phyloP scores from a whole-genome alignment of 306 rosid species.

The Herpetospermum pedunculosum region DNA sequence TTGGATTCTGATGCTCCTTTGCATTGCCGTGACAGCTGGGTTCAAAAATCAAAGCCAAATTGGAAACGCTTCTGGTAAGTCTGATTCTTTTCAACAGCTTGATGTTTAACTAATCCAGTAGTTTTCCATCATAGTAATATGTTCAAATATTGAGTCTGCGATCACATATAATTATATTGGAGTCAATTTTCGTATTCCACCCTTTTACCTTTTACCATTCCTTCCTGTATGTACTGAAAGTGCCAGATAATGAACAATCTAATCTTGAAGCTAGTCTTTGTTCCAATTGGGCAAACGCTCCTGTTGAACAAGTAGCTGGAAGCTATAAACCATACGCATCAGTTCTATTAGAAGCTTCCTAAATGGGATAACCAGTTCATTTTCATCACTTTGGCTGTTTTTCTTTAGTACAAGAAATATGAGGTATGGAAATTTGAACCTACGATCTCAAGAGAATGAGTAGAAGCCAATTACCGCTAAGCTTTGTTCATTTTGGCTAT shows the following conservation, averaged over 20 bases:
- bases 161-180: neutral
- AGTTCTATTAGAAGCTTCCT: neutral
- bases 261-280: neutral
- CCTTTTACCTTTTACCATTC: neutral
- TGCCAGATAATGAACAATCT: neutral
- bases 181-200: neutral
- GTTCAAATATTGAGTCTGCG: neutral
- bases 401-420: too few species aligned
- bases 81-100: neutral
- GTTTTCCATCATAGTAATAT: neutral
- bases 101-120: neutral
- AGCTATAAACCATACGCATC: neutral
- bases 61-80: constrained; percentile 75
- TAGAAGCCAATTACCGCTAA: too few species aligned
- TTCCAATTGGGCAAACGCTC: neutral
- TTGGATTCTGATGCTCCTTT: constrained; percentile 75
- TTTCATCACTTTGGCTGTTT: neutral
- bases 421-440: too few species aligned
- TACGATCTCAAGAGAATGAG: too few species aligned
- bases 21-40: constrained; percentile 56
- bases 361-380: neutral
- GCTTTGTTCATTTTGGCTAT: too few species aligned
- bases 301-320: neutral
- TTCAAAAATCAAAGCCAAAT: constrained; percentile 52
- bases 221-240: neutral